Base-by-base conservation (phyloP, 768 basidiomycete species). In the Pisolithus marmoratus region DNA sequence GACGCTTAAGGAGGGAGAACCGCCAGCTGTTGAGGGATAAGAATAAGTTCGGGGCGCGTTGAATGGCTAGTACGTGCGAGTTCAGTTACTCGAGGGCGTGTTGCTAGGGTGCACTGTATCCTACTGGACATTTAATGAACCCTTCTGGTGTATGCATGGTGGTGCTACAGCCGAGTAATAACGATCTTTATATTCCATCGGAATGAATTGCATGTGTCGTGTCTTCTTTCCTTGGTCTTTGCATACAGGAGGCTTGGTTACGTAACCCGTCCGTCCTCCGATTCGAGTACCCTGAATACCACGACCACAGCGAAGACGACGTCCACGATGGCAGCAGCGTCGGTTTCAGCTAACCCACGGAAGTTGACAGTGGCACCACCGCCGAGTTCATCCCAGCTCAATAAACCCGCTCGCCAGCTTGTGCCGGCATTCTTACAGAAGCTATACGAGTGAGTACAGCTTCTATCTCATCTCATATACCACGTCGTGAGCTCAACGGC, bases 351-450 rank as follows among this genome's bases (percentile, higher is more conserved):
- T 38, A 78, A 83, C 59, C 76, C 78, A 15, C 81, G 83, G 58
- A 74, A 83, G 54, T 76, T 84, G n/a, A 66, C 81, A 0, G 73
- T 83, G 47, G 64, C 73, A 26, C 64, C 68, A 29, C 63, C 75
- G 48, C 62, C 66, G 22, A 58, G 72, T 36, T 66, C 74, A 22
- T 65, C 72, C 19, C 70, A 72, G 52, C 59, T 77, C 34, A 76
- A 68, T 66, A 76, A 68, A 66, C 70, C 72, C n/a, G 73, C 75
- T 14, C 70, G 74, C 53, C 73, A 75, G 52, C 66, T 77, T 34
- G 80, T 87, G 1, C 92, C 94, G 3, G 87, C 88, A 0, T 96
- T 96, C 64, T 76, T 96, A 15, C 90, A 94, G 70, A 97, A 97
- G 70, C 78, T 97, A 31, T 94, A 86, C 70, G 87, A 87, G n/a